Conservation (phyloP, 2,329 filamentous ascomycete genomes). For the Dactylella cylindrospora region DNA sequence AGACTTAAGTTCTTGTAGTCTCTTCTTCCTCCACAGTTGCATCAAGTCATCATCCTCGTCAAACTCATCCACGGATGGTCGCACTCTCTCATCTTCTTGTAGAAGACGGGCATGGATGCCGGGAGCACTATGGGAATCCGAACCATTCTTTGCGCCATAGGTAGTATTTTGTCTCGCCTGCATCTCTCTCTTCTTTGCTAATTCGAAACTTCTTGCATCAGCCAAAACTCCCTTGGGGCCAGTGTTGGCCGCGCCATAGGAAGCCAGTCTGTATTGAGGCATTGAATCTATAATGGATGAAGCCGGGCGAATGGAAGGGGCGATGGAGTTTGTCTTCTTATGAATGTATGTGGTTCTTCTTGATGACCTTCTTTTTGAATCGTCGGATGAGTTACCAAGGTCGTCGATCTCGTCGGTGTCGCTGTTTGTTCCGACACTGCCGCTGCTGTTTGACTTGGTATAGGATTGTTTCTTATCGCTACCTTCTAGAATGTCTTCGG, state of each 20-base stretch:
- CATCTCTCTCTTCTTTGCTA: conserved; percentile 56
- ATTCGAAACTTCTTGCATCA: conserved; percentile 74
- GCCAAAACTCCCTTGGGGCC: conserved; percentile 85
- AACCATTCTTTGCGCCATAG: conserved; percentile 14
- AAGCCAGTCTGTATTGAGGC: conserved; percentile 41
- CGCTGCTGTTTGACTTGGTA: conserved; percentile 40
- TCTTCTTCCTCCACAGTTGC: conserved; percentile 77
- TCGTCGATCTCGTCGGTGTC: conserved; percentile 44
- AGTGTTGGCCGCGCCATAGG: conserved; percentile 41
- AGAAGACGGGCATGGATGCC: conserved; percentile 26
- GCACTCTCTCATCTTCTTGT: conserved; percentile 44
- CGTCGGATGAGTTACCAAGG: conserved; percentile 39
- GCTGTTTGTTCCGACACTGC: conserved; percentile 44
- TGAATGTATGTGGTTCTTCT: conserved; percentile 41
- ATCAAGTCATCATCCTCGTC: conserved; percentile 81
- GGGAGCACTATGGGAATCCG: conserved; percentile 5
- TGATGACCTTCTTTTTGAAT: conserved; percentile 20
- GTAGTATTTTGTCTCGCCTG: conserved; percentile 20
- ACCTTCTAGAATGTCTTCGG: conserved; percentile 47
- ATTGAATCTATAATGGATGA: conserved; percentile 38
- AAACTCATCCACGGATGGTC: conserved; percentile 51
- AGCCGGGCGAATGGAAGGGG: conserved; percentile 40
- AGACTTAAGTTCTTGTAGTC: conserved; percentile 74
- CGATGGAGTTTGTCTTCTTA: conserved; percentile 40
- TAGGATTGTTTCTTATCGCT: conserved; percentile 33